phyloP scores from a whole-genome alignment of 805 yeast species.

The Candida gorgasii region DNA sequence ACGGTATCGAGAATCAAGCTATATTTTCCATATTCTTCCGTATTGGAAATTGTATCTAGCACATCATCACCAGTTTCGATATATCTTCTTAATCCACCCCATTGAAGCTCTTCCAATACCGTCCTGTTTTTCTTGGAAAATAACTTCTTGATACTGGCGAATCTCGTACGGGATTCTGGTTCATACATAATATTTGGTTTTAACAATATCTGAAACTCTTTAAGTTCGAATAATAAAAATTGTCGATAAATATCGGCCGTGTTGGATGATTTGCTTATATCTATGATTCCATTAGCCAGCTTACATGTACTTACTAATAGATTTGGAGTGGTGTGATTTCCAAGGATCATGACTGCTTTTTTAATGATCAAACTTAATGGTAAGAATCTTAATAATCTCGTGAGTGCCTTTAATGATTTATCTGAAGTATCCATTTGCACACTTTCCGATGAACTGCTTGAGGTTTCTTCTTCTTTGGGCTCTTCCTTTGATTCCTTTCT shows the following conservation, averaged over 20 bases:
- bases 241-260: conserved; percentile 57
- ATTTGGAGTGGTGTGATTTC: conserved; percentile 77
- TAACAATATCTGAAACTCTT: conserved; percentile 58
- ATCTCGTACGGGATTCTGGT: conserved; percentile 7
- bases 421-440: not conserved
- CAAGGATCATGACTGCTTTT: conserved; percentile 75
- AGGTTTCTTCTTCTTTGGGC: conserved; percentile 1
- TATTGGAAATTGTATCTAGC: conserved; percentile 26
- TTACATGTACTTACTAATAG: conserved; percentile 63
- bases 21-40: conserved; percentile 80
- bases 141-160: conserved; percentile 1
- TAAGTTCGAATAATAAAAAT: conserved; percentile 44
- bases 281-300: conserved; percentile 56
- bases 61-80: conserved; percentile 39
- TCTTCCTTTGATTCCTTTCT: no score
- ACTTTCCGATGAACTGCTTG: conserved; percentile 3
- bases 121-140: not conserved
- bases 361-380: conserved; percentile 65
- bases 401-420: conserved; percentile 13
- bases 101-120: conserved; percentile 24
- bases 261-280: conserved; percentile 49
- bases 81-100: conserved; percentile 83
- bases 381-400: conserved; percentile 35
- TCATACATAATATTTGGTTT: conserved; percentile 72
- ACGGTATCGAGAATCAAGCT: conserved; percentile 68